phyloP scores from a whole-genome alignment of 768 basidiomycete species.

The Chalciporus piperatus region DNA sequence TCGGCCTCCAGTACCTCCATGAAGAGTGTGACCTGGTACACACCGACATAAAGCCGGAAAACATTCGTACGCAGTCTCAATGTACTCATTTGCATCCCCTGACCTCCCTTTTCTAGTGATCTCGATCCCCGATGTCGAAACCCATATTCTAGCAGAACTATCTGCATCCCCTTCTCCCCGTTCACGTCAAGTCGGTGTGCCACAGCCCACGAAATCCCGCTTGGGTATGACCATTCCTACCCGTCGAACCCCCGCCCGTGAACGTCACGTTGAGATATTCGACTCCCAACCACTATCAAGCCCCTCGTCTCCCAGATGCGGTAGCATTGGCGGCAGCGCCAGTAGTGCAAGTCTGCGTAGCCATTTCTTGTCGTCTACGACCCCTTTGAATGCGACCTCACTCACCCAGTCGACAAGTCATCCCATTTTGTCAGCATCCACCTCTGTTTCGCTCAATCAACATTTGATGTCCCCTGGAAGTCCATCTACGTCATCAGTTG shows the following conservation, averaged over 20 bases:
- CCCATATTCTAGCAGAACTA: slow-evolving; percentile 68
- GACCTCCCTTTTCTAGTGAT: slow-evolving; percentile 51
- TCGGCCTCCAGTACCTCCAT: slow-evolving; percentile 89
- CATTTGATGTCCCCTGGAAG: slow-evolving; percentile 35
- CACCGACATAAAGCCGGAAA: slow-evolving; percentile 94
- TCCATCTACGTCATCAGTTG: slow-evolving; percentile 24
- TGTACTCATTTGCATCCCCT: slow-evolving; percentile 14
- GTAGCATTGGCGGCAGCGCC: slow-evolving; percentile 30
- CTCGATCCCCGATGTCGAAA: slow-evolving; percentile 76
- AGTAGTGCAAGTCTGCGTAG: slow-evolving; percentile 19
- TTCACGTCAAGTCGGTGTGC: slow-evolving; percentile 79
- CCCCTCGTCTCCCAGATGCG: slow-evolving; percentile 34
- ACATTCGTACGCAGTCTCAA: slow-evolving; percentile 69
- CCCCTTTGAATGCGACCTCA: slow-evolving; percentile 16
- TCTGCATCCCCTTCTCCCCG: slow-evolving; percentile 67
- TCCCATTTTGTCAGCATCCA: slow-evolving; percentile 3
- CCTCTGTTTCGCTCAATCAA: slow-evolving; percentile 3
- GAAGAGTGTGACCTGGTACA: slow-evolving; percentile 91
- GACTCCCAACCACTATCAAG: slow-evolving; percentile 77
- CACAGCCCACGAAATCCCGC: slow-evolving; percentile 61
- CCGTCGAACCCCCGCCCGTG: slow-evolving; percentile 42
- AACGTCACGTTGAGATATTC: slow-evolving; percentile 76
- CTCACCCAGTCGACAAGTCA: slow-evolving; percentile 20
- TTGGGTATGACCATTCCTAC: slow-evolving; percentile 61
- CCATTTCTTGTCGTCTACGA: slow-evolving; percentile 11